Evolutionary conservation across 2,329 filamentous ascomycete genomes (phyloP), one percentile per base, ranked within the genome.

Genomic region (Penicillium sp.): DNA sequence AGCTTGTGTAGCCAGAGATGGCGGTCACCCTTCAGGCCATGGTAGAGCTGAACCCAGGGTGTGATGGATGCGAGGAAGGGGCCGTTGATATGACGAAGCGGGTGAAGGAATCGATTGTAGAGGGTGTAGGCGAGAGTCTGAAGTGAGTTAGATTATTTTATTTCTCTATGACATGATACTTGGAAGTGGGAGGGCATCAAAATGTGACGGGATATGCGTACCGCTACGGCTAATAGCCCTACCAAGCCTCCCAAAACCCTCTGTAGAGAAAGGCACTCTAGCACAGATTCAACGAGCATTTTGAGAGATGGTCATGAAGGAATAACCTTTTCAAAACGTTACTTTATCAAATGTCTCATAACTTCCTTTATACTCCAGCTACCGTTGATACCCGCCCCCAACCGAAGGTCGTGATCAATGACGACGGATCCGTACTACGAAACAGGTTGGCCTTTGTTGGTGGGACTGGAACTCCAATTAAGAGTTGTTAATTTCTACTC

Each of bases 11-110:
- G 86, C 67, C 89, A 85, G 18, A 92, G 80, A 68, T 92, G 89
- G 1, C 89, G 82, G 62, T 89, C 86, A 50, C 89, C 89, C 66
- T 84, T 87, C 74, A 86, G 89, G 46, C 88, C 88, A 63, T 91
- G 86, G 71, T 89, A 92, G 31, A 88, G 81, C 69, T 86, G 83
- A 65, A 87, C 82, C 61, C 77, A 82, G 16, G 71, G 69, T 11
- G 68, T 72, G 10, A 72, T 50, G 5, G 65, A 66, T 4, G 69
- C 65, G 18, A 71, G 66, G 50, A 69, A 56, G 4, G 70, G 70
- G 0, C 73, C 73, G 3, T 65, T 62, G 16, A 74, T 69, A 22
- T 54, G 63, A 9, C 64, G 67, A 4, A 75, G 63, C 1, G 72
- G 72, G 50, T 74, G 72, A 24, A 75, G 56, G 51, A 73, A 62